Base-by-base conservation (phyloP, 768 basidiomycete genomes). In the Serendipita vermifera region DNA sequence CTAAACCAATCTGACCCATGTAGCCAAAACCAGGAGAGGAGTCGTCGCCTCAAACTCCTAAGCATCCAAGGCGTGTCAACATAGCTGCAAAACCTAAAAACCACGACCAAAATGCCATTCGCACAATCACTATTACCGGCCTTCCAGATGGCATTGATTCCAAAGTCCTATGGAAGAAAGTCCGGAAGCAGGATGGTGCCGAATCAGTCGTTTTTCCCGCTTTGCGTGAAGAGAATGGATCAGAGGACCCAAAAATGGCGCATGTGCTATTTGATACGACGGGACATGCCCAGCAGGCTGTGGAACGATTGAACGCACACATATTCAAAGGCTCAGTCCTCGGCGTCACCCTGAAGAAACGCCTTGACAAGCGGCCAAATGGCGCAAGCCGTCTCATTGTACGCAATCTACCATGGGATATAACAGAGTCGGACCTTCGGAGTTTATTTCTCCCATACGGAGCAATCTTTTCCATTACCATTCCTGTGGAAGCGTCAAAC, bases 271-370 rank as follows among this genome's bases (percentile, higher is more conserved):
- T 92, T 67, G 67, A 75, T 1, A 81, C 78, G 0, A 81, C 89
- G 1, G 72, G 73, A 4, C 68, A 77, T 26, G 91, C 93, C 0
- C 73, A 76, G 35, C 77, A 81, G 7, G 85, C 89, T 1, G 80
- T 87, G 35, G 71, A 68, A 55, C 89, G 87, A 67, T 77, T 98
- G 1, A 90, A 98, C 65, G 89, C 88, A 1, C 90, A 93, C 65
- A 85, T 92, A 27, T 94, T 85, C 77, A 93, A 94, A 66, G 90
- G 91, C 36, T 73, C 75, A 6, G 71, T 92, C 3, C 77, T 97
- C n/a, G 89, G 86, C 2, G 87, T 85, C 13, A 81, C 85, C 5
- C 75, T 94, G 48, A 92, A 94, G 75, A 90, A 90, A 64, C 79
- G 87, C 14, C 70, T 88, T 5, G 87, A 92, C 57, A 77, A 72